Evolutionary conservation across 257 asterid species (phyloP), one percentile per base, ranked within the genome.

Genomic region (Rehmannia glutinosa): DNA sequence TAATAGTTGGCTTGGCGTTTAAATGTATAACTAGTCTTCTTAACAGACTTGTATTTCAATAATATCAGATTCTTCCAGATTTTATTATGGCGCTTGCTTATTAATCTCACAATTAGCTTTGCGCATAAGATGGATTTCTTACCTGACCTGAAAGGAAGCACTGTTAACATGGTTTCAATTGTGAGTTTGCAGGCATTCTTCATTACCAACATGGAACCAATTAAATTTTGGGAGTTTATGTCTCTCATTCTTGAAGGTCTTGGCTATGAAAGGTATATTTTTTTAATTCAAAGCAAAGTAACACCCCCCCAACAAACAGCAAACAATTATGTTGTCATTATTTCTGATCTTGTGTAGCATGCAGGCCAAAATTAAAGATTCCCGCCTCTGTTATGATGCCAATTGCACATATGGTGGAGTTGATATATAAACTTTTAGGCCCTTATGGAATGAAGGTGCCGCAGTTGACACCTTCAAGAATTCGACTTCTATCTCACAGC

Each of bases 381-480:
- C 99, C 97, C 58, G 90, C 92, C 36, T 53, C 58, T 73, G 78
- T 86, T 73, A 71, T 87, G 92, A 86, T 94, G 97, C 99, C 97
- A 70, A 84, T 91, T 71, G 97, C 97, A 61, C 78, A 75, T 73
- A 19, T 91, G 84, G 96, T 88, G 83, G 97, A 91, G 92, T 68
- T 74, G 56, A 72, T 72, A 17, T 94, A 94, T 73, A 91, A 83
- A 76, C 49, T 87, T 27, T 77, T 88, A 53, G 97, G 78, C 20
- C 93, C 96, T 16, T 94, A 82, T 73, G 99, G 99, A 62, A 94
- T 94, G 99, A 87, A 81, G 81, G 99, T 91, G 72, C 97, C 97
- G 0, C 97, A 94, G 85, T 81, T 94, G 73, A 94, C 94, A 63
- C 97, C 99, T 57, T 91, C 99, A 62, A 82, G 99, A 87, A 78